These are phyloP conservation scores for Cladosporium sp. DNA, from an alignment of 2,329 filamentous ascomycete genomes.

Conservation along the genomic window DNA sequence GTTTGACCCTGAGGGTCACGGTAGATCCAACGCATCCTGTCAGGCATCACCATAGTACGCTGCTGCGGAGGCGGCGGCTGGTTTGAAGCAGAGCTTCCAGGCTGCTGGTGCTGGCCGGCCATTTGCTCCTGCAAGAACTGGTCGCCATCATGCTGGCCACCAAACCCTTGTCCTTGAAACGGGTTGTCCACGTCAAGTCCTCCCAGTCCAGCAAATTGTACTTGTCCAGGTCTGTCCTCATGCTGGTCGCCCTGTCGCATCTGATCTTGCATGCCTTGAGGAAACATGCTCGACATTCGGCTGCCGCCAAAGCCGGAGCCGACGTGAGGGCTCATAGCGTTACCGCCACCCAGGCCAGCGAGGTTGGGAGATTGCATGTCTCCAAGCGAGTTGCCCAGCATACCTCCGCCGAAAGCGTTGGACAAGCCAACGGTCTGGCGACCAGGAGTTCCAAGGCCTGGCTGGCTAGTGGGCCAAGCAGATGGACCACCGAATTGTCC, in stretches of 20 bases:
- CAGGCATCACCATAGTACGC: constrained; percentile 97
- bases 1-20: constrained; percentile 89
- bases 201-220: constrained; percentile 30
- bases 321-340: constrained; percentile 56
- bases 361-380: constrained; percentile 77
- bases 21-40: constrained; percentile 98
- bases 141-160: constrained; percentile 24
- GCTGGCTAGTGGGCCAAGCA: constrained; percentile 63
- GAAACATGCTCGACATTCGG: constrained; percentile 72
- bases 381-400: constrained; percentile 64
- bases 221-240: constrained; percentile 54
- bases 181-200: constrained; percentile 23
- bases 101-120: constrained; percentile 30
- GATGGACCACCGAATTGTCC: constrained; percentile 46
- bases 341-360: constrained; percentile 61
- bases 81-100: constrained; percentile 56
- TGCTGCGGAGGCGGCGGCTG: constrained; percentile 70
- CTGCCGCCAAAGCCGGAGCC: constrained; percentile 44
- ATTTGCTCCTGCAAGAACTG: constrained; percentile 11
- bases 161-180: constrained; percentile 21
- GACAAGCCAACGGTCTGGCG: constrained; percentile 55
- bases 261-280: constrained; percentile 84
- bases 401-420: constrained; percentile 55
- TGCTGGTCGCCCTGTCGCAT: constrained; percentile 65
- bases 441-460: constrained; percentile 71